Evolutionary conservation across 257 asterid genomes (phyloP), one percentile per base, ranked within the genome.

Genomic region (Ligustrum vulgare): DNA sequence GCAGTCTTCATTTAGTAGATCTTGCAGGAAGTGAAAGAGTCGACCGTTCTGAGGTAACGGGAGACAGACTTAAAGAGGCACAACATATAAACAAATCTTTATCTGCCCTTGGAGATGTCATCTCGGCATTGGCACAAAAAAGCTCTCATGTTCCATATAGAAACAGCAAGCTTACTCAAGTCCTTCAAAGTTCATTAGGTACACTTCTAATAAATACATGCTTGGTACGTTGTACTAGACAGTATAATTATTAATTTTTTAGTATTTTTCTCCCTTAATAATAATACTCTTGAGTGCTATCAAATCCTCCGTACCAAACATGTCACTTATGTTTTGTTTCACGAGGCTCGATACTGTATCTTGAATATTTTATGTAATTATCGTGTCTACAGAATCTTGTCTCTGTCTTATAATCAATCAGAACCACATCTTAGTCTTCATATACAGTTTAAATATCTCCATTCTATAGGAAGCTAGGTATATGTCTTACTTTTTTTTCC

Each of bases 21-120:
- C 97, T 95, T 65, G 99, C 99, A 0, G 99, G 99, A 77, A 95
- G 99, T 82, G 99, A 95, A 77, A 86, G 98, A 81, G 90, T 95
- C 13, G 99, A 95, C 81, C 97, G 98, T 31, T 93, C 98, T 6
- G 99, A 95, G 83, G 99, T 93, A 51, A 90, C 97, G 0, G 99
- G 99, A 54, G 99, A 95, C 72, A 86, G 98, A 77, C 87, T 95
- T 43, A 95, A 90, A 82, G 99, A 95, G 82, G 97, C 99, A 31
- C 98, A 93, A 16, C 93, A 93, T 78, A 95, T 95, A 74, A 95
- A 95, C 70, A 95, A 95, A 83, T 95, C 99, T 0, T 79, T 95
- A 68, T 80, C 98, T 6, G 98, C 99, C 18, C 91, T 95, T n/a
- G 99, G 99, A 34, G 99, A 95, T 86, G 99, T 95, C 80, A 91